Percentiles rank a stretch among this genome's conserved stretches.
Conservation (phyloP, 352 stramenopile genomes). For the Phytopythium helicoides region DNA sequence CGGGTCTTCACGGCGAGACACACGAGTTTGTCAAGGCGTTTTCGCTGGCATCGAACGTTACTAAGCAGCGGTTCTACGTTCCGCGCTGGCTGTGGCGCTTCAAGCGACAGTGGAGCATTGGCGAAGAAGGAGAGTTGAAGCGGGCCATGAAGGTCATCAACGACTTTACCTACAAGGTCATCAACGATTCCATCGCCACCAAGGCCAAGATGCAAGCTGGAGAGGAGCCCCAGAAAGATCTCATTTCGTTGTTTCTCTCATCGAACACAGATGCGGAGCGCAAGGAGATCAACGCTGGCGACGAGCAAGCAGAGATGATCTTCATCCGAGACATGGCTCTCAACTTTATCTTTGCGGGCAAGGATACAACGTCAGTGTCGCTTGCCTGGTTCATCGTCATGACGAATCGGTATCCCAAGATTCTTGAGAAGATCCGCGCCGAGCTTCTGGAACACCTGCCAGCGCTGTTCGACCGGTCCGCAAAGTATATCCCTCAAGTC, state of each 20-base stretch:
- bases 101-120: constrained; percentile 12
- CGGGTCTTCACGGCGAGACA: constrained; percentile 16
- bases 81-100: constrained; percentile 25
- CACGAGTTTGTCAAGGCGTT: constrained; percentile 50
- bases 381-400: constrained; percentile 68
- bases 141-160: constrained; percentile 9
- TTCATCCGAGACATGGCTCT: constrained; percentile 61
- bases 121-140: constrained; percentile 9
- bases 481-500: constrained; percentile 1
- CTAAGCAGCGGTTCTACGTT: constrained; percentile 26
- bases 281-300: constrained; percentile 21
- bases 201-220: constrained; percentile 7
- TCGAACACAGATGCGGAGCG: constrained; percentile 28
- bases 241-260: constrained; percentile 48
- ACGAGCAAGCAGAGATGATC: constrained; percentile 26
- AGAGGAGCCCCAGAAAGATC: constrained; percentile 15
- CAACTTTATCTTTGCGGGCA: constrained; percentile 54
- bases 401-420: constrained; percentile 35
- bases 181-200: constrained; percentile 9
- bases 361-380: constrained; percentile 48
- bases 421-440: constrained; percentile 25
- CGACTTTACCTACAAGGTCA: constrained; percentile 14
- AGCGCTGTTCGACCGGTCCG: constrained; percentile 12
- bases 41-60: constrained; percentile 25
- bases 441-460: constrained; percentile 24